Percentiles rank a stretch among this genome's conserved stretches.
phyloP scores from a whole-genome alignment of 2,329 filamentous ascomycete species.

The Teratosphaeria zuluensis region DNA sequence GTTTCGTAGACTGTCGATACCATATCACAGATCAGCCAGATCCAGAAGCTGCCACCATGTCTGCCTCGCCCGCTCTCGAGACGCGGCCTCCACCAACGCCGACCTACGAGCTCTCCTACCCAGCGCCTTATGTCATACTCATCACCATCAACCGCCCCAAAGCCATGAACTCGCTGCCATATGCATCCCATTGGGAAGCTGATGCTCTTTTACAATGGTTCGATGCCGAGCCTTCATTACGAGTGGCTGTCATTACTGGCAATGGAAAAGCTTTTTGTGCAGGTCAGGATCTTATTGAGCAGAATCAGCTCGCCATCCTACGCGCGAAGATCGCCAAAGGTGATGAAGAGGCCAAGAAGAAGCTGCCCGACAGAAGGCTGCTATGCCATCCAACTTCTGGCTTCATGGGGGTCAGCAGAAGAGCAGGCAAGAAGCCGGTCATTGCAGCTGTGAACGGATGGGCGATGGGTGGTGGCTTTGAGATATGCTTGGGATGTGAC shows the following conservation, averaged over 20 bases:
- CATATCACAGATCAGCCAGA: not conserved
- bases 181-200: constrained; percentile 22
- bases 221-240: constrained; percentile 22
- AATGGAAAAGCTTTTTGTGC: constrained; percentile 28
- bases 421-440: constrained; percentile 51
- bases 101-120: constrained; percentile 18
- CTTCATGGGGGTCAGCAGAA: constrained; percentile 46
- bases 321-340: constrained; percentile 12
- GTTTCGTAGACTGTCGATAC: not conserved
- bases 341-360: constrained; percentile 9
- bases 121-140: constrained; percentile 22
- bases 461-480: constrained; percentile 49
- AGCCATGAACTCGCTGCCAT: constrained; percentile 27
- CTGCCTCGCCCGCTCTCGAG: not conserved
- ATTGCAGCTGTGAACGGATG: constrained; percentile 52
- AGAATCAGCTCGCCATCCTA: constrained; percentile 18
- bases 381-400: constrained; percentile 29
- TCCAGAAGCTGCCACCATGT: not conserved
- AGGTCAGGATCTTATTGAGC: constrained; percentile 37
- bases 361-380: constrained; percentile 13
- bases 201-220: constrained; percentile 25
- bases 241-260: constrained; percentile 26
- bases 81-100: not conserved
- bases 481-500: constrained; percentile 47
- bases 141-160: constrained; percentile 26